Conservation (phyloP, 2,329 filamentous ascomycete species). For the Claviceps maximensis region DNA sequence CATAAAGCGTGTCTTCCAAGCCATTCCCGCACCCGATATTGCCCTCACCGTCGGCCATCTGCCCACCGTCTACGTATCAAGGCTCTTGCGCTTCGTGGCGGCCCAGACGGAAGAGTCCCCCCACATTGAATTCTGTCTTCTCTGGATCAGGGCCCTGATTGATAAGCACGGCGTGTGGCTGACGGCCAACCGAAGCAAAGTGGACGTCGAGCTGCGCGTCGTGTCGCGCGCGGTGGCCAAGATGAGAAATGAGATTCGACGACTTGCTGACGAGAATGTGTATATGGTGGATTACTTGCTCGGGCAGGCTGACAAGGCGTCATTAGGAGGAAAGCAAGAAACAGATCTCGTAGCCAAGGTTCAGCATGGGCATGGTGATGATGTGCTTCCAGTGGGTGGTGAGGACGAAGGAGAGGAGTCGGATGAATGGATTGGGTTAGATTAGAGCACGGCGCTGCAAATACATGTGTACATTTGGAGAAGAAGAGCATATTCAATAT, state of each 20-base stretch:
- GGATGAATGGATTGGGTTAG: constrained; percentile 30
- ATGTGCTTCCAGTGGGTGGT: neutral
- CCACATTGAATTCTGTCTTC: constrained; percentile 85
- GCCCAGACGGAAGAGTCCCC: constrained; percentile 79
- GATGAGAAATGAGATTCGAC: constrained; percentile 71
- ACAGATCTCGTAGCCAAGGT: constrained; percentile 8
- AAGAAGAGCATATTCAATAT: too few relatives aligned
- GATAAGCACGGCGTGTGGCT: constrained; percentile 77
- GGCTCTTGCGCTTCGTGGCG: constrained; percentile 76
- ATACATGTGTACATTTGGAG: neutral
- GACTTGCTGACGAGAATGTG: constrained; percentile 73
- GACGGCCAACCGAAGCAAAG: constrained; percentile 63
- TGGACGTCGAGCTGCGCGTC: constrained; percentile 73
- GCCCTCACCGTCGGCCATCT: constrained; percentile 64
- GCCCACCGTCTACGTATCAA: constrained; percentile 74
- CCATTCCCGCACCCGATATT: constrained; percentile 63
- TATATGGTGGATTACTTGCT: constrained; percentile 79
- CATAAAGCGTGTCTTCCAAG: constrained; percentile 74
- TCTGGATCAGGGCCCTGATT: constrained; percentile 79
- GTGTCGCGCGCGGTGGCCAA: constrained; percentile 68
- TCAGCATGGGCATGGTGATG: neutral
- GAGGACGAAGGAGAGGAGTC: constrained; percentile 14
- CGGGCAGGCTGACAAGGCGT: constrained; percentile 29
- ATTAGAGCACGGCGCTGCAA: neutral
- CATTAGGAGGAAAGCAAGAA: constrained; percentile 10